Evolutionary conservation across 1,284 basidiomycete genomes (phyloP).

Genomic region (Cryptococcus amylolentus): DNA sequence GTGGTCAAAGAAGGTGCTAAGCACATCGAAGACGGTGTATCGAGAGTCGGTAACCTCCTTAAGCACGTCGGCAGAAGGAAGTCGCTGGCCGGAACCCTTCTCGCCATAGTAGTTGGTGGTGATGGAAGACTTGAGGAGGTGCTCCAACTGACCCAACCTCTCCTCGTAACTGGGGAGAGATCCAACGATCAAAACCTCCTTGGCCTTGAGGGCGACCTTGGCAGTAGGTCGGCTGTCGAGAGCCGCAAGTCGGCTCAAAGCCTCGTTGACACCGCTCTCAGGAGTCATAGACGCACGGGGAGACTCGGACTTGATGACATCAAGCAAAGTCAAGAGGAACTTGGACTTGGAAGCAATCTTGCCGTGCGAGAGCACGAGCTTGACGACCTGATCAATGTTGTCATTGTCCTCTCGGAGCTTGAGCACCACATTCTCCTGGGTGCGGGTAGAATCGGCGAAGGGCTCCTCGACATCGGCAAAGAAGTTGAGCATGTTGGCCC

Average conservation of each 20-base stretch:
- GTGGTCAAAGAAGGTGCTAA: slow-evolving; percentile 92
- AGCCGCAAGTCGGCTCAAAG: slow-evolving; percentile 53
- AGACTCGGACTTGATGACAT: slow-evolving; percentile 77
- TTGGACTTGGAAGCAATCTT: slow-evolving; percentile 92
- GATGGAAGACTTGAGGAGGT: slow-evolving; percentile 83
- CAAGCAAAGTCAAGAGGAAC: slow-evolving; percentile 77
- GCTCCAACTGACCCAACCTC: slow-evolving; percentile 88
- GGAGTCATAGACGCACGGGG: slow-evolving; percentile 63
- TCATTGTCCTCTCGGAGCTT: slow-evolving; percentile 88
- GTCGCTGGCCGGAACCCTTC: slow-evolving; percentile 61
- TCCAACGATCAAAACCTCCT: slow-evolving; percentile 92
- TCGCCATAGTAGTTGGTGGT: slow-evolving; percentile 86
- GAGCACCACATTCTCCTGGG: slow-evolving; percentile 84
- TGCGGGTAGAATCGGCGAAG: slow-evolving; percentile 73
- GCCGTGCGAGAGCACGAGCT: slow-evolving; percentile 88
- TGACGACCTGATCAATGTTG: slow-evolving; percentile 85
- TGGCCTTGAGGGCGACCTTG: slow-evolving; percentile 87
- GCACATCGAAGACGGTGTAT: slow-evolving; percentile 95
- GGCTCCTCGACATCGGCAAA: slow-evolving; percentile 73
- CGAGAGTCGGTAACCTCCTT: slow-evolving; percentile 93
- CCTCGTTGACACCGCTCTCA: slow-evolving; percentile 43
- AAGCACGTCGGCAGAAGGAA: slow-evolving; percentile 80
- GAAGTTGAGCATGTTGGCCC: slow-evolving; percentile 48
- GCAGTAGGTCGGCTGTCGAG: slow-evolving; percentile 84
- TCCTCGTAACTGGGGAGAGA: slow-evolving; percentile 98